These are phyloP conservation scores for Didymella lethalis DNA, from an alignment of 2,329 filamentous ascomycete genomes.

Conservation along the genomic window DNA sequence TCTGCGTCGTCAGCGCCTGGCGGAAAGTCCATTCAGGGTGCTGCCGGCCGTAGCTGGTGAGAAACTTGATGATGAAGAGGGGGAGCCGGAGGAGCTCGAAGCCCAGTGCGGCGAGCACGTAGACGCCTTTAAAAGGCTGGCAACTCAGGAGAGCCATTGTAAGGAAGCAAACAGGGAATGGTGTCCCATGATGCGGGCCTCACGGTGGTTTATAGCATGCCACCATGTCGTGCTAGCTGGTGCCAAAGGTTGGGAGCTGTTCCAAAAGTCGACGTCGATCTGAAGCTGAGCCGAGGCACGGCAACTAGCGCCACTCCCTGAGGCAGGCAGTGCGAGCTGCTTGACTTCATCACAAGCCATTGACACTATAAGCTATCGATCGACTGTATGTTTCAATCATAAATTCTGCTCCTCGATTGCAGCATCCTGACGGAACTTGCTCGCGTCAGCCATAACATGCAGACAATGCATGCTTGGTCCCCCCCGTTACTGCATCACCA, in stretches of 20 bases:
- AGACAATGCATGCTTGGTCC: neutral
- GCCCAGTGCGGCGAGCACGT: slow-evolving; percentile 46
- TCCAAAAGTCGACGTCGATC: neutral
- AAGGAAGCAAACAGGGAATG: too few species aligned
- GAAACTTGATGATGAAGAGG: slow-evolving; percentile 52
- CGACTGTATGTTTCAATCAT: neutral
- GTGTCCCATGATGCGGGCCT: neutral
- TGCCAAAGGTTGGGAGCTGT: slow-evolving; percentile 6
- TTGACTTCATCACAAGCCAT: neutral
- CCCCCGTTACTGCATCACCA: neutral
- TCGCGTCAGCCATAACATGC: neutral
- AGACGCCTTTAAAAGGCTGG: slow-evolving; percentile 54
- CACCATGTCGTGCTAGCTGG: slow-evolving; percentile 4
- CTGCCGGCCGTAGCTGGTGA: slow-evolving; percentile 48
- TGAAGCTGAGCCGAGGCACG: slow-evolving; percentile 14
- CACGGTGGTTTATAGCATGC: slow-evolving; percentile 10
- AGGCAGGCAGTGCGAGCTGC: neutral
- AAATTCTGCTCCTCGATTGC: neutral
- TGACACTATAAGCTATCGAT: neutral
- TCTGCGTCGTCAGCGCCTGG: slow-evolving; percentile 49
- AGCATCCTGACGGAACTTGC: neutral
- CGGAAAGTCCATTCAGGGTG: slow-evolving; percentile 51
- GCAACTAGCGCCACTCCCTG: neutral
- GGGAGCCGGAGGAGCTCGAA: slow-evolving; percentile 50
- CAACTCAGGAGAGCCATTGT: slow-evolving; percentile 36